A percentile compares a stretch with the other conserved stretches of the same genome.
Conservation (phyloP, 2,329 filamentous ascomycete genomes). For the Zarea fungicola region DNA sequence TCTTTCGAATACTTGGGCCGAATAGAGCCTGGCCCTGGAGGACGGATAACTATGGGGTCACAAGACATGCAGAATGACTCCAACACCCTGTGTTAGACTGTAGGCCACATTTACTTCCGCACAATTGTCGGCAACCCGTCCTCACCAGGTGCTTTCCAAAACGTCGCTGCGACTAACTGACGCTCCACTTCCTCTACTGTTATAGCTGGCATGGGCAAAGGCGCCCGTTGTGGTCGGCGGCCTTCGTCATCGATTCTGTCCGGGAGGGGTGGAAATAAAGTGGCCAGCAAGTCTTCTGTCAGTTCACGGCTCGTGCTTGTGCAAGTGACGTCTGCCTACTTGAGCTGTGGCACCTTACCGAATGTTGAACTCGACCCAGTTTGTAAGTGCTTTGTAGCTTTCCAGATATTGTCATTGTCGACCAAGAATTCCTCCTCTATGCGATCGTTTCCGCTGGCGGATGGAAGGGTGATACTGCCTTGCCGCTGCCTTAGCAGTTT, state of each 20-base stretch:
- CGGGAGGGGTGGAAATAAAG: constrained; percentile 18
- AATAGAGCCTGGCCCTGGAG: too few species aligned
- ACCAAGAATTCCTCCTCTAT: constrained; percentile 24
- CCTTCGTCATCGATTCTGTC: constrained; percentile 15
- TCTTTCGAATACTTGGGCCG: too few species aligned
- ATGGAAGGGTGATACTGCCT: constrained; percentile 22
- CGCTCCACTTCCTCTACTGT: constrained; percentile 20
- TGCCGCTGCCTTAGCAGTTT: constrained; percentile 17
- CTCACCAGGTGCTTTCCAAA: constrained; percentile 20
- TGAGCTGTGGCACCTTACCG: constrained; percentile 21
- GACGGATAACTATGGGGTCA: too few species aligned
- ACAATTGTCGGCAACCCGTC: constrained; percentile 18
- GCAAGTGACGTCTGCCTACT: constrained; percentile 15
- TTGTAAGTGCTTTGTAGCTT: constrained; percentile 24
- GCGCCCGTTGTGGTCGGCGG: constrained; percentile 3
- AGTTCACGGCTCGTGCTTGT: constrained; percentile 16
- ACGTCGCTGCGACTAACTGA: constrained; percentile 17
- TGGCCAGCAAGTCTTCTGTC: constrained; percentile 17
- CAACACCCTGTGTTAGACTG: constrained; percentile 15
- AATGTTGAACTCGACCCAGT: constrained; percentile 18
- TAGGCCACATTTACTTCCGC: constrained; percentile 17
- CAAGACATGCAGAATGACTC: constrained; percentile 17
- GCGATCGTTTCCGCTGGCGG: constrained; percentile 16
- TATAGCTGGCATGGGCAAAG: constrained; percentile 14
- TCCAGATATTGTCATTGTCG: constrained; percentile 24